Conservation (phyloP, 2,329 filamentous ascomycete species). For the Aspergillus fructus region DNA sequence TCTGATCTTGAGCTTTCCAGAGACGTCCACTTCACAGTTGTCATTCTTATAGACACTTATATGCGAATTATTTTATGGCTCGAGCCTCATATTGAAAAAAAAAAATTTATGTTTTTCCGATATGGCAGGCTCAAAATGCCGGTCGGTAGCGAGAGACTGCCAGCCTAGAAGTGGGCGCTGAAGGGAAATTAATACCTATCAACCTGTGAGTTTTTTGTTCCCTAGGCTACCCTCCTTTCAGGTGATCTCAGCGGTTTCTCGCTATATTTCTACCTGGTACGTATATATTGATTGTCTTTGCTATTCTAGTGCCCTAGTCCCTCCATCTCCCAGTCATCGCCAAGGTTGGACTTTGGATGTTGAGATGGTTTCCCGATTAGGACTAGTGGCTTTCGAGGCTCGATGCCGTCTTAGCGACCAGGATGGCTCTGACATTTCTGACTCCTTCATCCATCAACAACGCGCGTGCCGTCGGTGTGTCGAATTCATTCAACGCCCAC, state of each 20-base stretch:
- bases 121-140: constrained; percentile 2
- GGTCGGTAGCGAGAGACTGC: background rate
- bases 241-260: background rate
- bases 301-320: background rate
- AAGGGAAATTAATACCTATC: background rate
- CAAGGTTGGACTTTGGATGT: constrained; percentile 17
- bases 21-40: constrained; percentile 13
- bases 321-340: constrained; percentile 12
- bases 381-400: constrained; percentile 34
- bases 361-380: constrained; percentile 31
- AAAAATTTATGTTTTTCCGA: background rate
- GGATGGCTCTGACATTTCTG: constrained; percentile 39
- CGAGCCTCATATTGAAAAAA: background rate
- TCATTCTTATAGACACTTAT: background rate
- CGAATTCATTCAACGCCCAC: constrained; percentile 31
- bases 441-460: constrained; percentile 47
- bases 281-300: background rate
- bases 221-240: background rate
- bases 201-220: background rate
- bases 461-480: constrained; percentile 32
- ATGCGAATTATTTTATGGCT: background rate
- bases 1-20: constrained; percentile 7
- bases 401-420: constrained; percentile 36
- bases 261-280: background rate
- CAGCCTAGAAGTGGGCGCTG: background rate